Evolutionary conservation across 1,284 basidiomycete genomes (phyloP).

Genomic region (Takashimella koratensis): DNA sequence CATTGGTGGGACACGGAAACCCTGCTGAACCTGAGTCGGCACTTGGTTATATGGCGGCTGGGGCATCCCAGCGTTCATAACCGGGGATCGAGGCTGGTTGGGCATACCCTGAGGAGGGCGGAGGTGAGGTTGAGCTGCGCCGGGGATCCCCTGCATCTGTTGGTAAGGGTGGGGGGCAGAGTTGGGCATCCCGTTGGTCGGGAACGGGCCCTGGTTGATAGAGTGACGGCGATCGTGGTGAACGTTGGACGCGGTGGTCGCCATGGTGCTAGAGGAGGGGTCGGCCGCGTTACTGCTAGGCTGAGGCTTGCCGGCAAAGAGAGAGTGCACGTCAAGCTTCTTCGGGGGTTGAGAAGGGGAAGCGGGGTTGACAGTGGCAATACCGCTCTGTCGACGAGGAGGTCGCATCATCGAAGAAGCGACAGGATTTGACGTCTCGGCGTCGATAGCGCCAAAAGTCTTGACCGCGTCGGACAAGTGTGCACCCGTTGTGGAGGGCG

Average conservation of each 20-base stretch:
- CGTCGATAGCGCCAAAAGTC: conserved; percentile 71
- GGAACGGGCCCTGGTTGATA: conserved; percentile 20
- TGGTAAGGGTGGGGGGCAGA: conserved; percentile 16
- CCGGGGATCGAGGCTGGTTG: conserved; percentile 32
- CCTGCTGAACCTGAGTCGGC: conserved; percentile 24
- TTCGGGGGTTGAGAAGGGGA: conserved; percentile 15
- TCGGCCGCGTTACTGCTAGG: neutral
- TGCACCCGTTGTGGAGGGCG: conserved; percentile 46
- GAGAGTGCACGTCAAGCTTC: conserved; percentile 37
- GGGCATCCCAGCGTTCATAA: conserved; percentile 18
- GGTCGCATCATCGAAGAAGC: conserved; percentile 34
- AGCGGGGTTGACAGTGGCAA: conserved; percentile 19
- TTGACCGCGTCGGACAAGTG: conserved; percentile 57
- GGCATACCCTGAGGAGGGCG: conserved; percentile 28
- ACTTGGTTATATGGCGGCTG: conserved; percentile 16
- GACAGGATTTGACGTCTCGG: conserved; percentile 45
- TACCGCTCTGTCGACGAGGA: conserved; percentile 35
- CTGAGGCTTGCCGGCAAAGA: conserved; percentile 40
- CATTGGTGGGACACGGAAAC: conserved; percentile 26
- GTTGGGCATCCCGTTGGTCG: conserved; percentile 25
- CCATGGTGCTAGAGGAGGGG: conserved; percentile 2
- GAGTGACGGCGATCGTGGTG: conserved; percentile 32
- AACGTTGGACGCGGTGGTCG: conserved; percentile 12
- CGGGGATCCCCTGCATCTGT: conserved; percentile 14
- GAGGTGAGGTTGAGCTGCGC: conserved; percentile 17